These are phyloP conservation scores for Colletotrichum truncatum DNA, from an alignment of 2,329 filamentous ascomycete genomes.

Conservation along the genomic window DNA sequence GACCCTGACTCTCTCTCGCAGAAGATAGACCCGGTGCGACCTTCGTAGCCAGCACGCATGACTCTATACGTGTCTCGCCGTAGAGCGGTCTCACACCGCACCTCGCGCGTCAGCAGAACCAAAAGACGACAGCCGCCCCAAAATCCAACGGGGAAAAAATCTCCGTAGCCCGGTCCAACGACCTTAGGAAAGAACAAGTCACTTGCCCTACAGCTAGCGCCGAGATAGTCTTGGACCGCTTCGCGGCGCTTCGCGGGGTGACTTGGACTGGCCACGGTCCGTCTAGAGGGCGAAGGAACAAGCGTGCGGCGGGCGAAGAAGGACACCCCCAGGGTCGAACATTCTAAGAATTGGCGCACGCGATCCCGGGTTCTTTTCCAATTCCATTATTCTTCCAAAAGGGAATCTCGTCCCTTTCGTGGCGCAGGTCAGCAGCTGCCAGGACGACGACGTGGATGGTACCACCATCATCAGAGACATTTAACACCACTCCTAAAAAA, in stretches of 20 bases:
- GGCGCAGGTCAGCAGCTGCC: constrained; percentile 23
- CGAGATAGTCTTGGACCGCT: background rate
- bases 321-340: background rate
- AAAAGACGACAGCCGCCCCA: background rate
- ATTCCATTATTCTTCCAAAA: background rate
- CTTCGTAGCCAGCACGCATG: constrained; percentile 10
- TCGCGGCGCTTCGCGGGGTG: background rate
- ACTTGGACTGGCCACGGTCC: background rate
- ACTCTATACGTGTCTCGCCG: constrained; percentile 6
- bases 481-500: too few species aligned
- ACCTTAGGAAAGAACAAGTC: background rate
- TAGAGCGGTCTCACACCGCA: constrained; percentile 6
- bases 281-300: constrained; percentile 18
- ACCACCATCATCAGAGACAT: background rate
- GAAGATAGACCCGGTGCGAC: background rate
- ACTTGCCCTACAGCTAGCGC: constrained; percentile 1
- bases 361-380: constrained; percentile 6
- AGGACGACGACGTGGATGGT: background rate
- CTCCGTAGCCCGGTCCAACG: background rate
- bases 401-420: constrained; percentile 11
- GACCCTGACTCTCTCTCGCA: constrained; percentile 16
- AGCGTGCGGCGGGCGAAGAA: background rate
- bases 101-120: constrained; percentile 1
- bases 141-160: background rate
- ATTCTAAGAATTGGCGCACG: constrained; percentile 21